A percentile compares a stretch with the other conserved stretches of the same genome.
phyloP scores from a whole-genome alignment of 345 rosid species.

The Nephelium lappaceum region DNA sequence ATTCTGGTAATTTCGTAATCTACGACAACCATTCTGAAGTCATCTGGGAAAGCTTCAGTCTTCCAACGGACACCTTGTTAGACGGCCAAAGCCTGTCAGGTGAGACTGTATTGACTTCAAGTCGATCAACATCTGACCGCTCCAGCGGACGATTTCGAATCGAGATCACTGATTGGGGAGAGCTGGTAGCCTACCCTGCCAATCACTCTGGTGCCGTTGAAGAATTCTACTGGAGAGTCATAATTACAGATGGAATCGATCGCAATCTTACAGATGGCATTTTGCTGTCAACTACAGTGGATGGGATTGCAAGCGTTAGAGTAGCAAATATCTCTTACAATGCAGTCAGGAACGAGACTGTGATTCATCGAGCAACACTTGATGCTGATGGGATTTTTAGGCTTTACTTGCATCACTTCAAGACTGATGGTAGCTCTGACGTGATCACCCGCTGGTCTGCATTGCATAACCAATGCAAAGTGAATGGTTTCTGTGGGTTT shows the following conservation, averaged over 20 bases:
- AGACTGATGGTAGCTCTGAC: too few relatives aligned
- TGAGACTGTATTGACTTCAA: not conserved
- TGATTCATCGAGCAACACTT: too few relatives aligned
- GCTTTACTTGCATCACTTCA: too few relatives aligned
- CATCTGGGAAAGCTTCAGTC: slow-evolving; percentile 8
- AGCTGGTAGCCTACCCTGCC: not conserved
- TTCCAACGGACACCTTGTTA: slow-evolving; percentile 13
- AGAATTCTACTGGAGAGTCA: too few relatives aligned
- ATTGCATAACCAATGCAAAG: not conserved
- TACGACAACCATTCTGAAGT: not conserved
- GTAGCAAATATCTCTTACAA: too few relatives aligned
- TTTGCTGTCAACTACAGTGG: too few relatives aligned
- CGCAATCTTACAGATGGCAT: too few relatives aligned
- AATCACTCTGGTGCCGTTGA: not conserved
- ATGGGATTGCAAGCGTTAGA: too few relatives aligned
- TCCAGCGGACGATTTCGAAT: not conserved
- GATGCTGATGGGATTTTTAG: too few relatives aligned
- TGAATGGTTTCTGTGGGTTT: slow-evolving; percentile 20
- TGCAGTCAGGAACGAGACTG: too few relatives aligned
- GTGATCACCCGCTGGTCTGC: slow-evolving; percentile 4
- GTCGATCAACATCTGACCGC: slow-evolving; percentile 1
- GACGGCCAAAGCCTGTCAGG: not conserved
- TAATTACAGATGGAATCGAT: too few relatives aligned
- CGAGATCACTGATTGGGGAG: not conserved
- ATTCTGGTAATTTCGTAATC: slow-evolving; percentile 33